phyloP scores from a whole-genome alignment of 331 rosid species.

The Cydonia oblonga region DNA sequence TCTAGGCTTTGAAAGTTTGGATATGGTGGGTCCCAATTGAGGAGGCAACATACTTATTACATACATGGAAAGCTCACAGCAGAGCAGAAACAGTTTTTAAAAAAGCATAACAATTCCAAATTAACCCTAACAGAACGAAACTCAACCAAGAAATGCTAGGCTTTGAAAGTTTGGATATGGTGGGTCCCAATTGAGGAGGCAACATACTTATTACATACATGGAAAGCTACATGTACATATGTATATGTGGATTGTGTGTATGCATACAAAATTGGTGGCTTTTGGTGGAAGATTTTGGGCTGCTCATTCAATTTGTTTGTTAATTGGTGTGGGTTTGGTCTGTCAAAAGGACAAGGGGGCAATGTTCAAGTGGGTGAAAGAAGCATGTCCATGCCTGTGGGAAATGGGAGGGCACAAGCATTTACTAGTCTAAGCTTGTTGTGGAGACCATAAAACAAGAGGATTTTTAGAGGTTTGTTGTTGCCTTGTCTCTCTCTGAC shows the following conservation, averaged over 20 bases:
- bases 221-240: not conserved
- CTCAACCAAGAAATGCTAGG: not conserved
- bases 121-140: too few relatives aligned
- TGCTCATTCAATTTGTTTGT: slow-evolving; percentile 13
- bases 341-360: slow-evolving; percentile 46
- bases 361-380: slow-evolving; percentile 26
- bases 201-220: not conserved
- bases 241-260: not conserved
- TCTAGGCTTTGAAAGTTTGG: not conserved
- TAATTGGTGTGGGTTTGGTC: slow-evolving; percentile 31
- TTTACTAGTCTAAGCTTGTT: not conserved
- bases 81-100: too few relatives aligned
- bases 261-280: not conserved
- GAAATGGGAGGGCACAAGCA: not conserved
- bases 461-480: slow-evolving; percentile 23
- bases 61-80: not conserved
- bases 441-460: slow-evolving; percentile 41
- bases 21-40: slow-evolving; percentile 8
- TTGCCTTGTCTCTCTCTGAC: slow-evolving; percentile 28
- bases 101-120: too few relatives aligned
- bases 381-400: slow-evolving; percentile 16
- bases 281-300: not conserved
- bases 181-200: slow-evolving; percentile 5
- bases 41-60: not conserved
- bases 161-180: not conserved